phyloP scores from a whole-genome alignment of 768 basidiomycete species.

The Tylopilus felleus region DNA sequence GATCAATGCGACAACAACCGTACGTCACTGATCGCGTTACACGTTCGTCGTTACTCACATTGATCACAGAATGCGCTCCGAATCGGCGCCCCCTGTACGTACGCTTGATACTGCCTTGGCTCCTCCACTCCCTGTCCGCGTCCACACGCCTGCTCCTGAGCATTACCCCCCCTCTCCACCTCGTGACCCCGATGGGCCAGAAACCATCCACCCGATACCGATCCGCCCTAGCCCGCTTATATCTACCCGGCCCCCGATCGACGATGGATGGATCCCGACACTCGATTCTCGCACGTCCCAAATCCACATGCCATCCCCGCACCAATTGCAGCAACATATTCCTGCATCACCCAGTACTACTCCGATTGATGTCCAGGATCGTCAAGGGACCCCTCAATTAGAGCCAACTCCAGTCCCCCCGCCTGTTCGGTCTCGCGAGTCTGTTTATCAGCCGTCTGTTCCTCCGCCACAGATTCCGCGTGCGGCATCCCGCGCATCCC shows the following conservation, averaged over 20 bases:
- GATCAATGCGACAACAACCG: slow-evolving; percentile 18
- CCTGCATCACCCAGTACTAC: slow-evolving; percentile 15
- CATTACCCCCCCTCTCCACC: slow-evolving; percentile 10
- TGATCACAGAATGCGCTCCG: slow-evolving; percentile 23
- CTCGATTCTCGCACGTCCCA: slow-evolving; percentile 26
- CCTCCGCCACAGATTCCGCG: slow-evolving; percentile 8
- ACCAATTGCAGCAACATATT: slow-evolving; percentile 13
- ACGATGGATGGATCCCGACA: slow-evolving; percentile 31
- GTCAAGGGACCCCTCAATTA: slow-evolving; percentile 1
- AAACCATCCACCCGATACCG: slow-evolving; percentile 28
- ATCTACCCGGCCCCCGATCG: slow-evolving; percentile 12
- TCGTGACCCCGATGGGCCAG: slow-evolving; percentile 15
- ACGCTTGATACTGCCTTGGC: slow-evolving; percentile 8
- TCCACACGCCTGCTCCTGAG: slow-evolving; percentile 21
- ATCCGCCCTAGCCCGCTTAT: slow-evolving; percentile 22
- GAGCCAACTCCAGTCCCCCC: slow-evolving; percentile 20
- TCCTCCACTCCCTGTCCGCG: slow-evolving; percentile 20
- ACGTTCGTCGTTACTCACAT: slow-evolving; percentile 9
- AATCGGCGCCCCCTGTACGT: slow-evolving; percentile 28
- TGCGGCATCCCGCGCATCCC: slow-evolving; percentile 24
- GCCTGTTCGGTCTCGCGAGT: slow-evolving; percentile 28
- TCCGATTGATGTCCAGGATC: slow-evolving; percentile 14
- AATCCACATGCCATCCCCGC: slow-evolving; percentile 23
- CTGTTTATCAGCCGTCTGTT: slow-evolving; percentile 23
- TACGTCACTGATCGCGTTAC: slow-evolving; percentile 18